Conservation (phyloP, 306 rosid species). For the Corylus americana region DNA sequence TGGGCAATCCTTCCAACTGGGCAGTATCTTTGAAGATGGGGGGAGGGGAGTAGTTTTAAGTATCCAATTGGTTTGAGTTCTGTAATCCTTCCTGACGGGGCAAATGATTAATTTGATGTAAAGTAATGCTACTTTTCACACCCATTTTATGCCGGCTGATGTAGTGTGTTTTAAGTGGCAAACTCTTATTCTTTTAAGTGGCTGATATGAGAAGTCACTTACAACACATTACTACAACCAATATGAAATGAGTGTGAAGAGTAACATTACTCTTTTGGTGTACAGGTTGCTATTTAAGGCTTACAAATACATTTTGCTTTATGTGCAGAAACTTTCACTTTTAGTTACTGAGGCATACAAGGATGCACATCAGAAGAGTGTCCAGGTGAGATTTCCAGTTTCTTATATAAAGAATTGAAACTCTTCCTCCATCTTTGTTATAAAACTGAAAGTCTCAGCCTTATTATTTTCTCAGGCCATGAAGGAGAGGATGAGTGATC, state of each 20-base stretch:
- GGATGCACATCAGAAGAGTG: conserved; percentile 87
- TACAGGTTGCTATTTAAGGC: not conserved
- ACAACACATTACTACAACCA: too few species aligned
- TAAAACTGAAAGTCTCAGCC: conserved; percentile 17
- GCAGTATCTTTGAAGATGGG: not conserved
- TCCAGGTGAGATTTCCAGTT: conserved; percentile 41
- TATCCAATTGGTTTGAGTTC: not conserved
- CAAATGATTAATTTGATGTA: not conserved
- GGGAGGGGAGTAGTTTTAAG: not conserved
- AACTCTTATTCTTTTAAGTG: too few species aligned
- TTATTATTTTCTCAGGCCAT: conserved; percentile 45
- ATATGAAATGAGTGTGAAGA: too few species aligned
- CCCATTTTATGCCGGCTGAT: too few species aligned
- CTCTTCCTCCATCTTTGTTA: conserved; percentile 8
- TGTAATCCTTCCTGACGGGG: not conserved
- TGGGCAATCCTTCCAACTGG: not conserved
- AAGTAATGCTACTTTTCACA: too few species aligned
- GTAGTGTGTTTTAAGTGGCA: too few species aligned
- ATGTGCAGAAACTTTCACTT: conserved; percentile 69
- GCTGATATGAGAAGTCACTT: too few species aligned
- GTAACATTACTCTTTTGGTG: not conserved
- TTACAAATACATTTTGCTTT: conserved; percentile 7
- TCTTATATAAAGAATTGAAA: conserved; percentile 16
- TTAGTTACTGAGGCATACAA: conserved; percentile 81
- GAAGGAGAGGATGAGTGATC: conserved; percentile 58